Base-by-base conservation (phyloP, 495 filamentous ascomycete species). In the Aspergillus egyptiacus region DNA sequence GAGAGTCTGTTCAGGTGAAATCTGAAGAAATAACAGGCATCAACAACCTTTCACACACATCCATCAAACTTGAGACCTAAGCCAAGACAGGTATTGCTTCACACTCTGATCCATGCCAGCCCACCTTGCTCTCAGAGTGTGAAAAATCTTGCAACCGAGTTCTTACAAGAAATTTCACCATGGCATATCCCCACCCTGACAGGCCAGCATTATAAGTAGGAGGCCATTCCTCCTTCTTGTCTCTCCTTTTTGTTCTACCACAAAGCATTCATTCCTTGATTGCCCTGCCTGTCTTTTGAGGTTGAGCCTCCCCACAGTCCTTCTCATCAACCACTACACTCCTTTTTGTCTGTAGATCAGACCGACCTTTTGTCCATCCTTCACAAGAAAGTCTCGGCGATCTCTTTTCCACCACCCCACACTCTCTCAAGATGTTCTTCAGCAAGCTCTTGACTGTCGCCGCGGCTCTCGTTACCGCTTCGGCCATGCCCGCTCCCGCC, bases 261-360 rank as follows among this genome's bases (percentile, higher is more conserved):
- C 13, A 46, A 24, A 24, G 19, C 39, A 34, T 44, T 51, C 48
- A 39, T 40, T 48, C 35, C 6, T 38, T 48, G 6, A n/a, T n/a
- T n/a, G n/a, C n/a, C n/a, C n/a, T n/a, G n/a, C n/a, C n/a, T n/a
- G n/a, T n/a, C 9, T 24, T 15, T n/a, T 32, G 48, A 51, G 48
- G 48, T 51, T 44, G 48, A 44, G 37, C 48, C 48, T 51, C 39
- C n/a, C 23, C 30, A 44, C 48, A 37, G 32, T 51, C 48, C 39
- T 50, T 51, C 23, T 18, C 34, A 20, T 13, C n/a, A n/a, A 32
- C 48, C 14, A 44, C n/a, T 24, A 30, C 48, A 44, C 14, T 51
- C 48, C n/a, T 23, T 51, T 41, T 51, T 41, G 39, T 50, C 48
- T 43, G 48, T 50, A 18, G 48, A 51, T 37, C 48, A 44, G 48